Conservation (phyloP, 2,329 filamentous ascomycete genomes). For the Daldinia sp. region DNA sequence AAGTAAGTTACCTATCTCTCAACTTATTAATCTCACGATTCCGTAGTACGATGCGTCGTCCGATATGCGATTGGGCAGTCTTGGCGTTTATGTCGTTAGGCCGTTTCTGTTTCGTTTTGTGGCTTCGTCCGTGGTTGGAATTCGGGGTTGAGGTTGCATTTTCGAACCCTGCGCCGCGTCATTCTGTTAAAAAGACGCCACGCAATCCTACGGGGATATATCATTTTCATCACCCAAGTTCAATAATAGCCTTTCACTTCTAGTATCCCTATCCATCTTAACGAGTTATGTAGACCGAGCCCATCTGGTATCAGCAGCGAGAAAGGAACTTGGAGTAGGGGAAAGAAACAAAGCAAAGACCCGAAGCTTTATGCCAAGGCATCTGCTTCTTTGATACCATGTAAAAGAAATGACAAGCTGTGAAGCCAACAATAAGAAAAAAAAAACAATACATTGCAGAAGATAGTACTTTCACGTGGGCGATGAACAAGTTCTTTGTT, state of each 20-base stretch:
- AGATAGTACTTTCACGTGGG: conserved; percentile 14
- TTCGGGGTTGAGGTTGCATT: neutral
- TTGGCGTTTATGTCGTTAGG: neutral
- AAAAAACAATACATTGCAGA: neutral
- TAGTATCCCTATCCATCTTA: neutral
- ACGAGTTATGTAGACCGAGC: neutral
- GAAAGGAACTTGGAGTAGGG: neutral
- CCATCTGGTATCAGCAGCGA: neutral
- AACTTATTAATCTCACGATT: no score
- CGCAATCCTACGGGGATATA: neutral
- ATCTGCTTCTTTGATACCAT: neutral
- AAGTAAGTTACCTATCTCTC: neutral
- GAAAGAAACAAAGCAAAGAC: neutral
- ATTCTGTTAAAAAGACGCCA: neutral
- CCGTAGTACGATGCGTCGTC: neutral
- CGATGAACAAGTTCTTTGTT: neutral
- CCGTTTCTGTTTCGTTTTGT: neutral
- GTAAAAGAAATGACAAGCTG: neutral
- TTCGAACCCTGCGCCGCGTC: neutral
- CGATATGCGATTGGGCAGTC: neutral
- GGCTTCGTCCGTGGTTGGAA: neutral
- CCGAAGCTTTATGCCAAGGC: neutral
- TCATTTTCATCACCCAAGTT: neutral
- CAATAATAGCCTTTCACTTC: neutral
- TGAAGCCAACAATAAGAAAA: neutral